phyloP scores from a whole-genome alignment of 495 filamentous ascomycete genomes.

The Xylaria scruposa region DNA sequence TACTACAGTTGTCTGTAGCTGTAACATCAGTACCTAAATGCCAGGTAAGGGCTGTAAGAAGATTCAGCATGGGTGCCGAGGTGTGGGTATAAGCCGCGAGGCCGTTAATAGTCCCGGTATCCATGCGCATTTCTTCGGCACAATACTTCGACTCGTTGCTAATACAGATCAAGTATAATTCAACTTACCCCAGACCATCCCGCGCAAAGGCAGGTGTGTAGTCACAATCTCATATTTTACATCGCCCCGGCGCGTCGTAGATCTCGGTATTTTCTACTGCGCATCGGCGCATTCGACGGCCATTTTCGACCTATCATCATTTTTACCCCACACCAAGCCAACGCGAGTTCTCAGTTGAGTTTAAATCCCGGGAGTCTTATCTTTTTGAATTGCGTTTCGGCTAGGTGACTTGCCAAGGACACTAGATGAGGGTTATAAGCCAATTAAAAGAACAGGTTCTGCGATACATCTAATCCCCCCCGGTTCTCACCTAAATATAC shows the following conservation, averaged over 20 bases:
- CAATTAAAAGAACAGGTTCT: no score
- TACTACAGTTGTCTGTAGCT: not conserved
- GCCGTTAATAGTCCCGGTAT: not conserved
- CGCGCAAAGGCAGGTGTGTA: not conserved
- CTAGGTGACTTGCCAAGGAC: no score
- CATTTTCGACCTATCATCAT: constrained; percentile 26
- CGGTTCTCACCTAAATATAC: no score
- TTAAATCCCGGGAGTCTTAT: not conserved
- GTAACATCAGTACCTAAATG: no score
- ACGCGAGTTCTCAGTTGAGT: not conserved
- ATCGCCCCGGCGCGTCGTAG: not conserved
- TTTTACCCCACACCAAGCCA: constrained; percentile 15
- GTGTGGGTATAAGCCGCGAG: not conserved
- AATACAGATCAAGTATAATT: not conserved
- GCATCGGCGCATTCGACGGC: constrained; percentile 6
- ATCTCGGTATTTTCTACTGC: constrained; percentile 4
- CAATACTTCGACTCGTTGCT: not conserved
- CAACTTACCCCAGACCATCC: not conserved
- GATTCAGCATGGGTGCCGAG: not conserved
- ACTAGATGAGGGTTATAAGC: no score
- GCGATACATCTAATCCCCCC: no score
- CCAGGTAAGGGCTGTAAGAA: not conserved
- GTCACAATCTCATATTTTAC: not conserved
- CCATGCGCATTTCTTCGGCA: not conserved
- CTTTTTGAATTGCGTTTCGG: no score